Base-by-base conservation (phyloP, 306 rosid genomes). In the Medicago arabica region DNA sequence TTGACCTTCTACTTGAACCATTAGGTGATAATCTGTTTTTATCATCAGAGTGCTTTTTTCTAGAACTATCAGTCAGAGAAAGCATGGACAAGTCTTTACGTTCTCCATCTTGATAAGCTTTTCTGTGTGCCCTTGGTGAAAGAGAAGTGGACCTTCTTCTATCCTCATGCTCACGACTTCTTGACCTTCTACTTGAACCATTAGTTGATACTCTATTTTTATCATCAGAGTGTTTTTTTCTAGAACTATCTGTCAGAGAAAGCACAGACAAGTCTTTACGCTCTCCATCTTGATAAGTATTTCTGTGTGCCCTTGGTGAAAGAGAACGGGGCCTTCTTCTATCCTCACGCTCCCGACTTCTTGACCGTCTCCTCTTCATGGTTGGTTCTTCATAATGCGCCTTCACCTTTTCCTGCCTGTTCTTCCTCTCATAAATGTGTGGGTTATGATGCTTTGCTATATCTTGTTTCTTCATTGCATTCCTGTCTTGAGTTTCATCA, bases 281-380 rank as follows among this genome's bases (percentile, higher is more conserved):
- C 38, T 76, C 84, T 78, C 57, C 86, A 71, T 82, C 82, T 25
- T 67, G 76, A 76, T 80, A 70, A 57, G 78, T 67, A 75, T 23
- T 79, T 46, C 80, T 89, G 59, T 50, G 85, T 47, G 80, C 82
- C 88, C 83, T 80, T 28, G 83, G 90, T 53, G 96, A 90, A 65
- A 68, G 79, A 25, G 97, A 83, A 6, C 34, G 81, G 49, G 92
- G 86, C 75, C 81, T 82, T 78, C 81, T 85, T 85, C 86, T 85
- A 53, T 85, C 83, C 63, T 71, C 87, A 23, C 2, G 86, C 49
- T 89, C 95, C 78, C 60, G 85, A 73, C 96, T 90, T 86, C 88
- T 88, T 47, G 94, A 85, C 23, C 87, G 72, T 86, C 88, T 87
- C 82, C 85, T 85, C 87, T 88, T 86, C 68, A 19, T 53, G 80